phyloP scores from a whole-genome alignment of 2,329 filamentous ascomycete genomes.

The Apiospora hydei region DNA sequence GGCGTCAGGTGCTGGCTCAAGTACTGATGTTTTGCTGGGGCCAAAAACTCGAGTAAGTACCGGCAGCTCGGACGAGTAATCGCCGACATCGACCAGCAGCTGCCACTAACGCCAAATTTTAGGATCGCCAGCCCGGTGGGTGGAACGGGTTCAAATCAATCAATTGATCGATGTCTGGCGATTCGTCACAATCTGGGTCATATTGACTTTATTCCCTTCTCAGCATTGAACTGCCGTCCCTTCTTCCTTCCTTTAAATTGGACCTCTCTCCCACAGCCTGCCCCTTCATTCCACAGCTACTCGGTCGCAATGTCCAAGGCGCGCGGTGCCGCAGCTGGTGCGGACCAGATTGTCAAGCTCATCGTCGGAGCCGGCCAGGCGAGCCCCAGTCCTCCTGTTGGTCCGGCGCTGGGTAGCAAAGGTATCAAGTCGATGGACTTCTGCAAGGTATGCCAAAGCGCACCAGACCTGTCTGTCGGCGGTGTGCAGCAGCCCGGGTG shows the following conservation, averaged over 20 bases:
- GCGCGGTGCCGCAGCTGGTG: slow-evolving; percentile 47
- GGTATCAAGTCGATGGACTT: slow-evolving; percentile 99
- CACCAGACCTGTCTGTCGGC: neutral
- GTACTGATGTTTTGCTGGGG: neutral
- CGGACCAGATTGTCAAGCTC: slow-evolving; percentile 89
- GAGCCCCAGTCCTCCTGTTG: slow-evolving; percentile 92
- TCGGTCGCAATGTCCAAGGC: slow-evolving; percentile 58
- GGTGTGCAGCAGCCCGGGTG: neutral
- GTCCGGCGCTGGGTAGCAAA: slow-evolving; percentile 94
- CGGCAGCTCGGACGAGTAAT: slow-evolving; percentile 14
- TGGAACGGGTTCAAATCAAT: neutral
- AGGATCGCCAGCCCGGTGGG: neutral
- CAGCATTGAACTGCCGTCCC: neutral
- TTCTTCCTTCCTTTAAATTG: neutral
- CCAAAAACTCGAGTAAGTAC: neutral
- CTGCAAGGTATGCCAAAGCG: slow-evolving; percentile 76
- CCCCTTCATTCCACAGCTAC: neutral
- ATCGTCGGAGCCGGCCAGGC: slow-evolving; percentile 97
- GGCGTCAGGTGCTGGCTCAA: neutral
- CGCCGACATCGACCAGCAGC: slow-evolving; percentile 11
- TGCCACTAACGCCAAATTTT: slow-evolving; percentile 21
- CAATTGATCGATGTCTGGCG: neutral
- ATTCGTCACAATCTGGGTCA: neutral
- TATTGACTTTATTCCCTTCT: neutral
- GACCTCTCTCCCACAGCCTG: neutral